Evolutionary conservation across 306 rosid genomes (phyloP).

Genomic region (Sicyos baderoa): DNA sequence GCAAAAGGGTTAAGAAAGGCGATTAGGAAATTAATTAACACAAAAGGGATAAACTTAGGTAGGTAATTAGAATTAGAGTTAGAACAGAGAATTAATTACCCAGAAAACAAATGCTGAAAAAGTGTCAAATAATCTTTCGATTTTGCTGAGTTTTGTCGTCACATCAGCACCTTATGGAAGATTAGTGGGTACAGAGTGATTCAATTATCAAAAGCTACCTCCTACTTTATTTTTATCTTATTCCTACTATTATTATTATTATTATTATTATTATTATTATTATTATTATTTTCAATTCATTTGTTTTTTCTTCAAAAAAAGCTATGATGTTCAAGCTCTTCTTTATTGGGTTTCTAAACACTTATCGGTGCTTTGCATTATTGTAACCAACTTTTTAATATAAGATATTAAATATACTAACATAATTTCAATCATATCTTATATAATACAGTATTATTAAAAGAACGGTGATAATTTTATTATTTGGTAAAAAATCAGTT

Average conservation of each 20-base stretch:
- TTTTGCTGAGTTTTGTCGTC: conserved; percentile 33
- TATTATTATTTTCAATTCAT: conserved; percentile 6
- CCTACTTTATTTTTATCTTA: conserved; percentile 19
- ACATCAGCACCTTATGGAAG: conserved; percentile 19
- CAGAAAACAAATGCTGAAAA: neutral
- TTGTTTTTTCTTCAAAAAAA: neutral
- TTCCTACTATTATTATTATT: conserved; percentile 6
- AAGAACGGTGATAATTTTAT: too few relatives aligned
- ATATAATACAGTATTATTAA: too few relatives aligned
- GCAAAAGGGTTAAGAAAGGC: neutral
- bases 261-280: conserved; percentile 10
- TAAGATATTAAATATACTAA: neutral
- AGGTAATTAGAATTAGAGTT: neutral
- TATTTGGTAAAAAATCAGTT: too few relatives aligned
- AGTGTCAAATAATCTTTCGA: conserved; percentile 30
- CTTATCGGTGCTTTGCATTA: neutral
- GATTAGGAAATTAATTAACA: conserved; percentile 5
- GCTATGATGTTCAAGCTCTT: conserved; percentile 22
- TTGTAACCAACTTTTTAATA: neutral
- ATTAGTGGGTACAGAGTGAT: conserved; percentile 14
- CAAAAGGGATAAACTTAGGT: neutral
- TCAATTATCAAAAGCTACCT: conserved; percentile 27
- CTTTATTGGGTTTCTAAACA: conserved; percentile 22
- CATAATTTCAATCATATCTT: too few relatives aligned
- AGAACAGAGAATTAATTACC: neutral